Conservation (phyloP, 108 stramenopile species). For the Nitzschia inconspicua region DNA sequence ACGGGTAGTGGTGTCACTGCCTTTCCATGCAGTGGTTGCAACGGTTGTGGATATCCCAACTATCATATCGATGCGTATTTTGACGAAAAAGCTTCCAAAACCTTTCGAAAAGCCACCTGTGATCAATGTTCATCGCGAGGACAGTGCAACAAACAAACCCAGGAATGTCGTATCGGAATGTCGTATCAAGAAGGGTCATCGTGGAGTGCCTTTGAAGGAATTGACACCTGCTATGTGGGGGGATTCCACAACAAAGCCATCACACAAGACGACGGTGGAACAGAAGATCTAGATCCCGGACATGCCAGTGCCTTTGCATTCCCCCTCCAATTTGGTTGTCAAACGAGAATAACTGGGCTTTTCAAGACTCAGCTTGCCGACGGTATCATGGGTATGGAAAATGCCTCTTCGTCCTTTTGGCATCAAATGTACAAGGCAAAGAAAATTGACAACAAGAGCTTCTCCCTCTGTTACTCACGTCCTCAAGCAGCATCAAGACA, state of each 20-base stretch:
- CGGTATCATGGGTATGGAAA: slow-evolving; percentile 94
- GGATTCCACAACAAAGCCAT: slow-evolving; percentile 47
- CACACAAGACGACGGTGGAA: slow-evolving; percentile 14
- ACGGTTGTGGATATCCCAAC: slow-evolving; percentile 57
- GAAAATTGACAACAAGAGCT: slow-evolving; percentile 28
- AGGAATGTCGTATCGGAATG: slow-evolving; percentile 40
- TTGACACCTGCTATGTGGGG: slow-evolving; percentile 66
- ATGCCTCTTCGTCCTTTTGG: slow-evolving; percentile 52
- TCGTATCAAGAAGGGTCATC: slow-evolving; percentile 73
- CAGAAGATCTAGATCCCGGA: slow-evolving; percentile 53
- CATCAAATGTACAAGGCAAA: slow-evolving; percentile 54
- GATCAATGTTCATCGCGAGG: neutral
- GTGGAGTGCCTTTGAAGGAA: slow-evolving; percentile 74
- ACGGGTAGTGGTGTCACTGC: slow-evolving; percentile 91
- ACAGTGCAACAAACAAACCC: neutral
- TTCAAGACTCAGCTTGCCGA: slow-evolving; percentile 95
- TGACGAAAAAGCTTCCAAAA: slow-evolving; percentile 21
- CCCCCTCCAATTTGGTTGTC: slow-evolving; percentile 91
- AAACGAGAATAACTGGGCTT: slow-evolving; percentile 82
- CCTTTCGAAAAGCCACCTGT: slow-evolving; percentile 26
- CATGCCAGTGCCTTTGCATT: slow-evolving; percentile 54
- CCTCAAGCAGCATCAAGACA: slow-evolving; percentile 37
- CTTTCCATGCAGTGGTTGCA: slow-evolving; percentile 91
- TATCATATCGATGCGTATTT: slow-evolving; percentile 76
- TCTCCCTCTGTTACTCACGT: slow-evolving; percentile 66